Evolutionary conservation across 2,329 filamentous ascomycete genomes (phyloP).

Genomic region (Claviceps monticola): DNA sequence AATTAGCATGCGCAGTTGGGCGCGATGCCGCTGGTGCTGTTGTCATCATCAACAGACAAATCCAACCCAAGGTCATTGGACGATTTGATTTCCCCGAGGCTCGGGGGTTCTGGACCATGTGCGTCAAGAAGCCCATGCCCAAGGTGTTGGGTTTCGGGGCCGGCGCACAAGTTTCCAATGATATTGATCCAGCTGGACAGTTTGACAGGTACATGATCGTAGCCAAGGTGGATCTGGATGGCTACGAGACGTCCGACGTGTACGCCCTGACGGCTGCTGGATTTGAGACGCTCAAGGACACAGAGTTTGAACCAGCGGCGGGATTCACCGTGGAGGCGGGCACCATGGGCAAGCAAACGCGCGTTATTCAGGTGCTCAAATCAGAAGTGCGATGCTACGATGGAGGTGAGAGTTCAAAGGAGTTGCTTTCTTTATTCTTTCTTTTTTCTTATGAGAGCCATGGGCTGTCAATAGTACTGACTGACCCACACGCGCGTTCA

Average conservation of each 20-base stretch:
- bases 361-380: slow-evolving; percentile 76
- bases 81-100: slow-evolving; percentile 61
- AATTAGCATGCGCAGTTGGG: slow-evolving; percentile 48
- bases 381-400: slow-evolving; percentile 86
- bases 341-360: slow-evolving; percentile 63
- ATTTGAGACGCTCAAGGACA: slow-evolving; percentile 62
- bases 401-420: slow-evolving; percentile 44
- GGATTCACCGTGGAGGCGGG: slow-evolving; percentile 79
- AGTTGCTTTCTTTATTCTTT: not conserved
- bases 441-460: not conserved
- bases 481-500: not conserved
- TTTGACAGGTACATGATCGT: slow-evolving; percentile 75
- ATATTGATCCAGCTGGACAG: slow-evolving; percentile 45
- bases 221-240: slow-evolving; percentile 54
- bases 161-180: slow-evolving; percentile 34
- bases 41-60: slow-evolving; percentile 61
- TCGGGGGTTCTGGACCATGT: slow-evolving; percentile 69
- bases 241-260: slow-evolving; percentile 64
- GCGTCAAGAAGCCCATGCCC: slow-evolving; percentile 51
- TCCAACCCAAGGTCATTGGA: slow-evolving; percentile 59
- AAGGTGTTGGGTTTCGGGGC: slow-evolving; percentile 35
- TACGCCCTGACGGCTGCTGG: slow-evolving; percentile 61
- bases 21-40: slow-evolving; percentile 54
- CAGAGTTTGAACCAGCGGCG: slow-evolving; percentile 84
- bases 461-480: no score